Base-by-base conservation (phyloP, 2,329 filamentous ascomycete species). In the Botryotinia convoluta region DNA sequence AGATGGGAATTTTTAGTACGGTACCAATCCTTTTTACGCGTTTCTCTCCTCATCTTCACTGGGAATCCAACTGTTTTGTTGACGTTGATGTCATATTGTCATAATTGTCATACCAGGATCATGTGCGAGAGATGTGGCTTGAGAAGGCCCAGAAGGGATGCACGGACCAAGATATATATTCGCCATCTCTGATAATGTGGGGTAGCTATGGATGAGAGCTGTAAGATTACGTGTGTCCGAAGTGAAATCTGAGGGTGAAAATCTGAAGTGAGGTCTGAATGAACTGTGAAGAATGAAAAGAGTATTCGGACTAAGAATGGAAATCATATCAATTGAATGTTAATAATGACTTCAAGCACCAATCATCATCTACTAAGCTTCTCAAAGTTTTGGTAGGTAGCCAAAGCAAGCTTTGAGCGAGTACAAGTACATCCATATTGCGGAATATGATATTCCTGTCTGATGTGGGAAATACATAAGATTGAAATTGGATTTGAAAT, bases 71-170 rank as follows among this genome's bases (percentile, higher is more conserved):
- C 14, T 62, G 60, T 62, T 62, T 62, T n/a, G 37, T 62, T 37
- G n/a, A 51, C 37, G 48, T 57, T 68, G 65, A 68, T 68, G 65
- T 68, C 65, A 68, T 68, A 29, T 37, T 51, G 45, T 48, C 32
- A 68, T 39, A 9, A 68, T 68, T 65, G 44, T 62, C 51, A 54
- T 29, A 9, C 51, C 51, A 29, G 60, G 26, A 42, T 42, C 14
- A 20, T 62, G 37, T 44, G 61, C 61, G 39, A 39, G 26, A 32
- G 39, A 63, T 67, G 64, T 67, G 64, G 64, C 64, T 67, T 67
- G 64, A 54, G n/a, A 39, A 54, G 16, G 45, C 5, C 22, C 5
- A 61, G 10, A 26, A 16, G 12, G 6, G n/a, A 5, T 22, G 64
- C 64, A 68, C 64, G 61, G 61, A 32, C 61, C 39, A 29, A 3